These are phyloP conservation scores for Protomyces gravidus DNA, from an alignment of 1,139 yeast species.

Conservation along the genomic window DNA sequence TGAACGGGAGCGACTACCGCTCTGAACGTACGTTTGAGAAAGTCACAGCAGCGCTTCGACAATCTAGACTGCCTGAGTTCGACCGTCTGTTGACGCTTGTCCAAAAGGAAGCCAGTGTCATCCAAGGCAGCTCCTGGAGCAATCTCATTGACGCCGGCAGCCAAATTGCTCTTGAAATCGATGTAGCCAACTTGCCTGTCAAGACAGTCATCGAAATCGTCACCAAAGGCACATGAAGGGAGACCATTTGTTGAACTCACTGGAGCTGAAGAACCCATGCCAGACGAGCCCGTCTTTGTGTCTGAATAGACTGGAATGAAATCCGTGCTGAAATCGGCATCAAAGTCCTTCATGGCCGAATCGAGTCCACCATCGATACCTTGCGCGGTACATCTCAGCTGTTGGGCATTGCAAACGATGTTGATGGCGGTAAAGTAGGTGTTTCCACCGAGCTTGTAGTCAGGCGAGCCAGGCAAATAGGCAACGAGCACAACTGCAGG, in stretches of 20 bases:
- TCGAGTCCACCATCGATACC: not conserved
- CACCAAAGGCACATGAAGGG: not conserved
- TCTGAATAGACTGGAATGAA: not conserved
- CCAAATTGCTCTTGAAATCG: not conserved
- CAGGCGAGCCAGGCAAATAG: not conserved
- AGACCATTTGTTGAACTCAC: not conserved
- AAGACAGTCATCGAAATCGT: not conserved
- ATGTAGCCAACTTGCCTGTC: not conserved
- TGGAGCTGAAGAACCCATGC: not conserved
- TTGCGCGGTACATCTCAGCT: not conserved
- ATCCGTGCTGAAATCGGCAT: not conserved
- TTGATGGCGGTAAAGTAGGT: not conserved
- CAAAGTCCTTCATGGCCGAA: not conserved
- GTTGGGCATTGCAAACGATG: not conserved
- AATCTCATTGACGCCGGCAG: not conserved
- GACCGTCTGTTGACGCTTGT: not conserved
- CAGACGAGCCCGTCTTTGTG: not conserved
- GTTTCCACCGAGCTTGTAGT: not conserved
- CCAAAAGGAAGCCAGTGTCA: not conserved
- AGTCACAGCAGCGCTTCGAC: not conserved
- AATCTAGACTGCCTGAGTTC: not conserved
- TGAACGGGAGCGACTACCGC: not conserved
- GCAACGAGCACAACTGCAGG: not conserved
- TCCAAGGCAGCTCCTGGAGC: not conserved
- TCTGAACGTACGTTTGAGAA: not conserved